Base-by-base conservation (phyloP, 768 basidiomycete species). In the Tremella mesenterica region DNA sequence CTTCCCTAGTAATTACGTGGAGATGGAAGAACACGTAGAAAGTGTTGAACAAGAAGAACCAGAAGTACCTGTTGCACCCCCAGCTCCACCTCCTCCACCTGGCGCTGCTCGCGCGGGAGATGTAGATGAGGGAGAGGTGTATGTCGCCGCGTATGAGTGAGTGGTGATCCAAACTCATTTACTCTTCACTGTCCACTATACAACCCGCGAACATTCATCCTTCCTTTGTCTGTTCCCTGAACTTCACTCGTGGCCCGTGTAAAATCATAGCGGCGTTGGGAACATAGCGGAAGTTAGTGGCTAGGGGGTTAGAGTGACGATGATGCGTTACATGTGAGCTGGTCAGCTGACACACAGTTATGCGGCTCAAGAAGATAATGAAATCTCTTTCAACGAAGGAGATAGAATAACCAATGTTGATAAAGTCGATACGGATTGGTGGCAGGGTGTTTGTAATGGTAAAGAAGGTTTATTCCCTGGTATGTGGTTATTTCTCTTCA, bases 1-100 rank as follows among this genome's bases (percentile, higher is more conserved):
- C 28, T 95, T 93, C 82, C 91, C 90, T 54, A 86, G 89, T 6
- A 91, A 90, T 69, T 95, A 93, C 62, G 89, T 92, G 34, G 85
- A 91, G 61, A 60, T 87, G 30, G 69, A 88, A 13, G 60, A 44
- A 30, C 38, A 27, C 16, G 33, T 38, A 10, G 69, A 70, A 23
- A 75, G 63, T 8, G 77, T 72, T 13, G 73, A 57, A 43, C 48
- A 49, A 20, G 26, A 53, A 43, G 50, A 48, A 29, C 48, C 58
- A 5, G 64, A 59, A 44, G 58, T 60, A 20, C 46, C 76, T 8
- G 76, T 81, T 0, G 80, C 73, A 6, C 65, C 72, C 13, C 60
- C 74, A 27, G 60, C 70, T 1, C 82, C 84, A 0, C 82, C 67
- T 6, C 54, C 69, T 4, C 56, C 62, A 0, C 81, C 75, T 38